phyloP scores from a whole-genome alignment of 768 basidiomycete genomes.

The Strobilomyces confusus region DNA sequence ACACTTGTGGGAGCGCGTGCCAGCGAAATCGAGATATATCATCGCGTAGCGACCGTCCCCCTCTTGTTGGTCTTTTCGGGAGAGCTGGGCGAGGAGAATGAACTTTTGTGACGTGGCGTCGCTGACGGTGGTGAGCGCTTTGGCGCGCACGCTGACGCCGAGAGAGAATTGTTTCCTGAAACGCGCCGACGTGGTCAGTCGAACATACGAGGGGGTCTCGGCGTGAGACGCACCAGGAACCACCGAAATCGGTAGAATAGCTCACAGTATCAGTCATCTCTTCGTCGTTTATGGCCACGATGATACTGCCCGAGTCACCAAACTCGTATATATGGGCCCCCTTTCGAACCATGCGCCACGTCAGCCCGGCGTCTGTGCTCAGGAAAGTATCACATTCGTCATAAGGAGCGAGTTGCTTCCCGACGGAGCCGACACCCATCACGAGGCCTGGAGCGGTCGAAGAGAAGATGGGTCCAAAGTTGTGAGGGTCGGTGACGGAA shows the following conservation, averaged over 20 bases:
- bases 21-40: slow-evolving; percentile 80
- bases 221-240: slow-evolving; percentile 63
- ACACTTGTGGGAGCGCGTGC: slow-evolving; percentile 68
- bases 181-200: not conserved
- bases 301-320: slow-evolving; percentile 81
- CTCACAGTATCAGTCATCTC: slow-evolving; percentile 59
- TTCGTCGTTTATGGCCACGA: slow-evolving; percentile 85
- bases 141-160: slow-evolving; percentile 65
- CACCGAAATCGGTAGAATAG: slow-evolving; percentile 83
- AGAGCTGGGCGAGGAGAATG: slow-evolving; percentile 76
- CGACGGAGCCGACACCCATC: slow-evolving; percentile 95
- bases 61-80: slow-evolving; percentile 52
- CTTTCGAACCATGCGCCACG: slow-evolving; percentile 72
- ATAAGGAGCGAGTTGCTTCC: slow-evolving; percentile 62
- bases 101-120: slow-evolving; percentile 98
- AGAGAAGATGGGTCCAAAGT: slow-evolving; percentile 91
- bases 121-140: slow-evolving; percentile 81
- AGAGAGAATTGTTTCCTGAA: slow-evolving; percentile 68
- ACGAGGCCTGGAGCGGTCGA: slow-evolving; percentile 92
- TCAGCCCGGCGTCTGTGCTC: slow-evolving; percentile 82
- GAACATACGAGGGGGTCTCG: not conserved
- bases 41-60: slow-evolving; percentile 60
- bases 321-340: slow-evolving; percentile 95
- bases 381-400: slow-evolving; percentile 92
- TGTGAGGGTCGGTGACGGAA: slow-evolving; percentile 90